Evolutionary conservation across 768 basidiomycete genomes (phyloP), one percentile per base, ranked within the genome.

Genomic region (Termitomyces sp.): DNA sequence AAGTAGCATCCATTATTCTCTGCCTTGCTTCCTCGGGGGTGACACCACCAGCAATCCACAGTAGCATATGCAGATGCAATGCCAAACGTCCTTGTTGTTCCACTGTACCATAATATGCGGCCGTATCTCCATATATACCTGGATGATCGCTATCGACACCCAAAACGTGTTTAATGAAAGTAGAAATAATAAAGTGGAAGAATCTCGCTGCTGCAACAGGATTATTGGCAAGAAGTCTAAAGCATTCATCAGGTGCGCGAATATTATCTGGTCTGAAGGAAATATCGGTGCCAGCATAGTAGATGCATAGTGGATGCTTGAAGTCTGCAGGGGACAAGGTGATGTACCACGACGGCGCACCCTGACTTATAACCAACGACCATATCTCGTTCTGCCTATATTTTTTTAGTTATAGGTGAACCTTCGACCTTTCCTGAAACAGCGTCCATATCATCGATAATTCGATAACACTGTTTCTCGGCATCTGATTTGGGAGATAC

Each of bases 341-440:
- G 0, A 74, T 63, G 58, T 66, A 74, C 72, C 71, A 74, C 1
- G 59, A 60, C 7, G 71, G 70, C 3, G 69, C 65, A 10, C 67
- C 65, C 43, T 53, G 56, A 36, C 56, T 50, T 0, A 50, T 50
- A 38, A 66, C 61, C 3, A 66, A 33, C 1, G 69, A 29, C 29
- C 29, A 29, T 29, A 29, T 29, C 29, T 29, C 9, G 29, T 29
- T 29, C 3, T 29, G 29, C 29, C 3, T 29, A 29, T 29, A n/a
- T n/a, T n/a, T n/a, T n/a, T n/a, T n/a, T n/a, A n/a, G n/a, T n/a
- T n/a, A n/a, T n/a, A n/a, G n/a, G n/a, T n/a, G n/a, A n/a, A n/a
- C n/a, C n/a, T n/a, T n/a, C n/a, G n/a, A n/a, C n/a, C n/a, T n/a
- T n/a, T n/a, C n/a, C n/a, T n/a, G n/a, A n/a, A n/a, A n/a, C n/a